Conservation (phyloP, 805 yeast species). For the Cyberlindnera xylosilytica region DNA sequence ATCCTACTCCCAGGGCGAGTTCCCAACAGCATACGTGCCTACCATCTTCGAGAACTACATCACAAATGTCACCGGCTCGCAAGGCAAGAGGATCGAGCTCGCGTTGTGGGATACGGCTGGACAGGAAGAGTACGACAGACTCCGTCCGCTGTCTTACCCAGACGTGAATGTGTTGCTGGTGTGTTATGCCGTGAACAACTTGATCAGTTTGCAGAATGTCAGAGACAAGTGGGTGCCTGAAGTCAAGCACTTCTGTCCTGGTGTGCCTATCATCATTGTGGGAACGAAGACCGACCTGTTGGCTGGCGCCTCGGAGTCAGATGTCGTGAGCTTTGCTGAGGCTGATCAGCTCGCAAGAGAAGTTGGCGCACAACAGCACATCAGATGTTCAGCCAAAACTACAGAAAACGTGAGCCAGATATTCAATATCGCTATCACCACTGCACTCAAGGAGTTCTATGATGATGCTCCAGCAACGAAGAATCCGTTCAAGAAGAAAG, state of each 20-base stretch:
- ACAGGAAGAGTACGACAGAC: slow-evolving; percentile 79
- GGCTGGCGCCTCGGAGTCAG: slow-evolving; percentile 20
- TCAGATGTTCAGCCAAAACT: slow-evolving; percentile 76
- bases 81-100: slow-evolving; percentile 55
- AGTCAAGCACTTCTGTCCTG: slow-evolving; percentile 77
- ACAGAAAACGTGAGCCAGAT: slow-evolving; percentile 65
- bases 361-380: slow-evolving; percentile 66
- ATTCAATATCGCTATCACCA: slow-evolving; percentile 53
- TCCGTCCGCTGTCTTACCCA: slow-evolving; percentile 76
- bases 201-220: slow-evolving; percentile 65
- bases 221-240: slow-evolving; percentile 88
- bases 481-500: slow-evolving; percentile 12
- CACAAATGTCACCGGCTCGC: slow-evolving; percentile 47
- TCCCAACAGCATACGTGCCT: slow-evolving; percentile 75
- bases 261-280: slow-evolving; percentile 71
- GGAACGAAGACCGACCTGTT: slow-evolving; percentile 75
- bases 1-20: slow-evolving; percentile 63
- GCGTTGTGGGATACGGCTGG: slow-evolving; percentile 92
- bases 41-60: slow-evolving; percentile 81
- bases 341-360: slow-evolving; percentile 45
- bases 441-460: slow-evolving; percentile 22
- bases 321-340: slow-evolving; percentile 41
- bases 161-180: slow-evolving; percentile 73
- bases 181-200: slow-evolving; percentile 69
- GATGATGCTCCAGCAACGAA: slow-evolving; percentile 8